Evolutionary conservation across 2,329 filamentous ascomycete species (phyloP), one percentile per base, ranked within the genome.

Genomic region (Hymenoscyphus repandus): DNA sequence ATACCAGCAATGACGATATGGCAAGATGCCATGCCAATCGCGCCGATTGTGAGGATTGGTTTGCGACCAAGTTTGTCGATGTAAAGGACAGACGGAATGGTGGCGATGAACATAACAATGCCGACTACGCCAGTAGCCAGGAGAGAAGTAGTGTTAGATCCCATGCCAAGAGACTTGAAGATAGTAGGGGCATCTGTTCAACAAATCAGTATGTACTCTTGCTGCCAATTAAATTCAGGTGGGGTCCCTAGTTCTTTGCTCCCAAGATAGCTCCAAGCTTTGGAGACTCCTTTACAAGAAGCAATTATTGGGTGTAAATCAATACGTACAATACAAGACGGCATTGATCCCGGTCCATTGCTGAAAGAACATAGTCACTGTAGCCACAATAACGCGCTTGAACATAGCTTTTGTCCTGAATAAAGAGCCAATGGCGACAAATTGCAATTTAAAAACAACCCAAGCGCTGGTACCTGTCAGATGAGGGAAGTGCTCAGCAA

Each of bases 1-100:
- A 90, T 86, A 36, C 80, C 74, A 1, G 84, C 84, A 50, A 89
- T 83, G 60, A 89, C 84, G 57, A 89, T 78, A 63, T 88, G 85
- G 61, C 81, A 88, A 4, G 74, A 71, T 0, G 75, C 81, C 85
- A 64, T 90, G 7, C 83, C 85, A 15, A 88, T 70, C 0, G 83
- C 84, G 11, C 86, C 84, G 15, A 81, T 69, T 2, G 78, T 74
- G 1, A 86, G 72, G 1, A 85, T 74, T 0, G 81, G 79, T 60
- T 82, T 83, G 13, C 83, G 76, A 6, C 83, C 83, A 4, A 82
- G 66, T 27, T 77, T 76, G 61, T 87, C 83, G 52, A 86, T 79
- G 64, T 77, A 86, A 3, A 85, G 69, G 1, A 87, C 82, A 0
- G 82, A 77, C 0, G 83, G 83, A 30, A 87, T 78, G 0, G 84